Conservation (phyloP, 352 stramenopile species). For the Hyaloperonospora brassicae region DNA sequence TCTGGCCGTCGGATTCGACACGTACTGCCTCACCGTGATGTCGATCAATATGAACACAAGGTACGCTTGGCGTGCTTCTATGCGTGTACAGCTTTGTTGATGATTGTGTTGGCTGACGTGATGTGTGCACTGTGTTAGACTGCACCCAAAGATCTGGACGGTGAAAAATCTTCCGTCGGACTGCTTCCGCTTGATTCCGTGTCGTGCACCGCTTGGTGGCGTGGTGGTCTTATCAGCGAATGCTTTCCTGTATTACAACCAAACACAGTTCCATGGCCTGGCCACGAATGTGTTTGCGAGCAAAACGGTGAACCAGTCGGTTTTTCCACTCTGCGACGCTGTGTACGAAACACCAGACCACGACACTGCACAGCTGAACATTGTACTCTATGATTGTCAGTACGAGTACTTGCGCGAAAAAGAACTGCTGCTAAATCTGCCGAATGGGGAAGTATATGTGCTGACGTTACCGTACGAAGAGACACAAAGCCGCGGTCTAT, state of each 20-base stretch:
- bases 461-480: slow-evolving; percentile 61
- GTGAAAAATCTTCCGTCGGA: slow-evolving; percentile 77
- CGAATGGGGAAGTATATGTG: slow-evolving; percentile 52
- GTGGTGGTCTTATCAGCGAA: slow-evolving; percentile 73
- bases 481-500: slow-evolving; percentile 27
- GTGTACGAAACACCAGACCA: slow-evolving; percentile 53
- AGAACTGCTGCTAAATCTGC: slow-evolving; percentile 56
- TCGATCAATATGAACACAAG: slow-evolving; percentile 84
- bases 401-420: slow-evolving; percentile 63
- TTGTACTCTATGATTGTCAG: slow-evolving; percentile 62
- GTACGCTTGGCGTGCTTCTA: slow-evolving; percentile 14
- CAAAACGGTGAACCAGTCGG: slow-evolving; percentile 64
- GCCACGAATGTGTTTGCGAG: slow-evolving; percentile 63
- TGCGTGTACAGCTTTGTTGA: too few relatives aligned
- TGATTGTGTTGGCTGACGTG: neutral
- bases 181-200: slow-evolving; percentile 66
- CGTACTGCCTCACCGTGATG: slow-evolving; percentile 76
- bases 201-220: slow-evolving; percentile 58
- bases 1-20: slow-evolving; percentile 67
- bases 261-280: slow-evolving; percentile 77
- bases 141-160: slow-evolving; percentile 85
- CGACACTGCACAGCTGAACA: slow-evolving; percentile 40
- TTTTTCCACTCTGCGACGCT: slow-evolving; percentile 58
- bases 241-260: slow-evolving; percentile 83
- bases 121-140: slow-evolving; percentile 9